Evolutionary conservation across 2,329 filamentous ascomycete species (phyloP), one percentile per base, ranked within the genome.

Genomic region (Chaetomiaceae sp.): DNA sequence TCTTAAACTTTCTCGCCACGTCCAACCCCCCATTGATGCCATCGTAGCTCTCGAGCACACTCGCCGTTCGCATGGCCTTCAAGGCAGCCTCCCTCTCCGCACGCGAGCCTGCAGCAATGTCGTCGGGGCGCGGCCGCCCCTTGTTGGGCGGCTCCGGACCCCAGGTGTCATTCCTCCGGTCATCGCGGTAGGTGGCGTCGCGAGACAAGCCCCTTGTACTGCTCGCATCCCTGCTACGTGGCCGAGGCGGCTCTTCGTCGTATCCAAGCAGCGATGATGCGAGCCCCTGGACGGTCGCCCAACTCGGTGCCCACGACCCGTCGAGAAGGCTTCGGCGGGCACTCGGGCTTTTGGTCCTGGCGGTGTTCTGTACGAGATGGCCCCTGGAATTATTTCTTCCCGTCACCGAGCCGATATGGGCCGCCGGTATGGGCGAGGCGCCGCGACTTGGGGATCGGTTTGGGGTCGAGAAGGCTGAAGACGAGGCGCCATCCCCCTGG

Each of bases 41-140:
- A 6, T 82, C 77, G 48, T 82, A 74, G 48, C 78, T 82, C 62
- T 85, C 79, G 38, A 85, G 63, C 3, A 85, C 71, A 56, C 78
- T 81, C 20, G 77, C 79, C 37, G 72, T 82, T 61, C 74, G 78
- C 51, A 75, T 76, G 16, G 78, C 76, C 57, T 72, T 79, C 44
- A 83, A 64, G 23, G 74, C 73, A 9, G 76, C 72, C 31, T 83
- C 75, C 49, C 79, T 73, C 51, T 80, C 71, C 3, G 71, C 74
- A 21, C 73, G 64, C 35, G 77, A 78, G 8, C 80, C 81, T 12
- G 74, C 72, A 0, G 75, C 80, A 44, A 83, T 76, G 48, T 78
- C 74, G 33, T 70, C 65, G 21, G 74, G 62, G 5, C 65, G 65
- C 2, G 74, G 72, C 34, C 65, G 65, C 27, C 60, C 45, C 49